Evolutionary conservation across 2,329 filamentous ascomycete species (phyloP).

Genomic region (Grosmannia clavigera): DNA sequence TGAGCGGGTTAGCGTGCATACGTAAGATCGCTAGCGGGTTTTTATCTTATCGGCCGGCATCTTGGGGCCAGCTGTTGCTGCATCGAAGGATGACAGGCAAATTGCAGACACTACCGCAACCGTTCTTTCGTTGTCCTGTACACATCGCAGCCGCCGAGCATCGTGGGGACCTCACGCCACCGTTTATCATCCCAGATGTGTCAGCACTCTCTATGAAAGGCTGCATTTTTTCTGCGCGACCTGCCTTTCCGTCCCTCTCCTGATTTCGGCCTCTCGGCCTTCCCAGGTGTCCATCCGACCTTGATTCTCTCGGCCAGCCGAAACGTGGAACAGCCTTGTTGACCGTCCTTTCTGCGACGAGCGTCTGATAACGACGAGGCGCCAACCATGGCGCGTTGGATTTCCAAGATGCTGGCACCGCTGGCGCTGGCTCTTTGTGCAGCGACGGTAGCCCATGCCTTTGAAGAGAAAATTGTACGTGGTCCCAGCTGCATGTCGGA

Average conservation of each 20-base stretch:
- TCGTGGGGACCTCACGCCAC: background rate
- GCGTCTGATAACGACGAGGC: background rate
- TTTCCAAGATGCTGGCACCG: slow-evolving; percentile 31
- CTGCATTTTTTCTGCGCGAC: background rate
- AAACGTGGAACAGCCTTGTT: too few relatives aligned
- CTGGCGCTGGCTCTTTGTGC: slow-evolving; percentile 43
- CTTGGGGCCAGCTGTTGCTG: background rate
- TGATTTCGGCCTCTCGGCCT: background rate
- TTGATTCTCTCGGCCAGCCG: background rate
- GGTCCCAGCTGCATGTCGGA: background rate
- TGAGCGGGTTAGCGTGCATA: slow-evolving; percentile 5
- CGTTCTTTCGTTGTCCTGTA: background rate
- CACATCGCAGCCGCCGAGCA: background rate
- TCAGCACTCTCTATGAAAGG: background rate
- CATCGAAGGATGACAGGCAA: background rate
- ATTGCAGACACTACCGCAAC: background rate
- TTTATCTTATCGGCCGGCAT: slow-evolving; percentile 7
- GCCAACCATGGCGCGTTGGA: slow-evolving; percentile 41
- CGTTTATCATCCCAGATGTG: background rate
- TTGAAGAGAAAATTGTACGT: slow-evolving; percentile 47
- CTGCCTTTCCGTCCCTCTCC: background rate
- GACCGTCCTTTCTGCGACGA: background rate
- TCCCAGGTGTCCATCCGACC: background rate
- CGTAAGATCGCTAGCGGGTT: background rate
- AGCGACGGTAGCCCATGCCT: slow-evolving; percentile 27